Evolutionary conservation across 768 basidiomycete genomes (phyloP), one percentile per base, ranked within the genome.

Genomic region (Hygrocybe punicea): DNA sequence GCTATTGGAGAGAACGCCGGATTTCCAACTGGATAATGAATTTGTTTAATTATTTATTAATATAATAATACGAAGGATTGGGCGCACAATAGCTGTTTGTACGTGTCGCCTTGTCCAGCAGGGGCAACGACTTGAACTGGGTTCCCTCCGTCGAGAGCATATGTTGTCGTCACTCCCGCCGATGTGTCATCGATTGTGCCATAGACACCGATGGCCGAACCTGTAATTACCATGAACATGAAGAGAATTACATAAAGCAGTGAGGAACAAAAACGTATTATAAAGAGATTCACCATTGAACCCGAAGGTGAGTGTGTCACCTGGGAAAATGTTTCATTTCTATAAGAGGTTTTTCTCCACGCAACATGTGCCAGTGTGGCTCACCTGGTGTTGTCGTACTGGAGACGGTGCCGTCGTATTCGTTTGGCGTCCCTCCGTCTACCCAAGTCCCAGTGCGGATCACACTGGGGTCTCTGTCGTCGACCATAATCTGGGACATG

Each of bases 381-480:
- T 35, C 4, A 54, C 53, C 54, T 13, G 54, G 54, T 14, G 45
- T 58, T 4, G 69, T 67, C 10, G 76, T 75, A 54, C 73, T 73
- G 16, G 65, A 60, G 0, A 75, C 71, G 0, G 74, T 77, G 6
- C 53, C 61, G 4, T 61, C 60, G 51, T 69, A 61, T 45, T 77
- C 72, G 0, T 45, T 8, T 1, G 61, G 1, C 5, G 63, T 56
- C 0, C 75, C 76, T 2, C 74, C 73, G 10, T n/a, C 37, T 7
- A 56, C 37, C 76, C 76, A 77, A 7, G 53, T 65, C 2, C 75
- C 76, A 33, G 61, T 70, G 51, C 71, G 71, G 7, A 47, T 56
- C 7, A 77, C 70, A 21, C 61, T 65, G n/a, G 67, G 47, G 50
- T 74, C 73, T 47, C 61, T 67, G 62, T 77, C 74, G 61, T 77